phyloP scores from a whole-genome alignment of 2,329 filamentous ascomycete genomes.

The Talaromyces sp. region DNA sequence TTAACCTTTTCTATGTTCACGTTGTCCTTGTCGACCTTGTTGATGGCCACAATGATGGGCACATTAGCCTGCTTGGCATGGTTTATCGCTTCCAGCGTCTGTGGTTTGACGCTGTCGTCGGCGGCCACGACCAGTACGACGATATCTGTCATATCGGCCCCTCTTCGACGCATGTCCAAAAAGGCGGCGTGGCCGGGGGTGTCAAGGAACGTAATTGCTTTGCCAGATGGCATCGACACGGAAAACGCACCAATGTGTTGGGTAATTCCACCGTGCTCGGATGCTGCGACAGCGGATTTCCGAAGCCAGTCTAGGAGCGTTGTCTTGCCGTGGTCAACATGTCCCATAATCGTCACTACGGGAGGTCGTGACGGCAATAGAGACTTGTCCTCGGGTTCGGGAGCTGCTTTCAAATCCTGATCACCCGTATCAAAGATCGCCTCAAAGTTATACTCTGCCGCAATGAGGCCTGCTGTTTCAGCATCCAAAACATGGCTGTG shows the following conservation, averaged over 20 bases:
- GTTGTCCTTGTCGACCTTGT: slow-evolving; percentile 88
- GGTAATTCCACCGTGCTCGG: slow-evolving; percentile 93
- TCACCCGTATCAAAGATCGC: slow-evolving; percentile 63
- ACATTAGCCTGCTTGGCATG: slow-evolving; percentile 83
- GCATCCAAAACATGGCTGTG: slow-evolving; percentile 82
- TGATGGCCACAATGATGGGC: slow-evolving; percentile 95
- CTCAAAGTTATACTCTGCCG: slow-evolving; percentile 88
- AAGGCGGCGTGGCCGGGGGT: slow-evolving; percentile 96
- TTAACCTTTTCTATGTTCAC: slow-evolving; percentile 79
- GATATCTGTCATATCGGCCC: slow-evolving; percentile 93
- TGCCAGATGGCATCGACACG: slow-evolving; percentile 77
- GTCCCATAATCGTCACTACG: slow-evolving; percentile 98
- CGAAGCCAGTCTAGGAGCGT: slow-evolving; percentile 90
- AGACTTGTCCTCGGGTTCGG: slow-evolving; percentile 62
- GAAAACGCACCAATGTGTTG: slow-evolving; percentile 98
- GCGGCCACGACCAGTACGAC: slow-evolving; percentile 93
- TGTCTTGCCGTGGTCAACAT: slow-evolving; percentile 97
- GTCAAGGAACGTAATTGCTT: slow-evolving; percentile 91
- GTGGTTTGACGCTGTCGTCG: slow-evolving; percentile 95
- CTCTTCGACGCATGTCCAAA: slow-evolving; percentile 88
- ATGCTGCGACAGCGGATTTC: slow-evolving; percentile 83
- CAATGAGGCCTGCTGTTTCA: slow-evolving; percentile 84
- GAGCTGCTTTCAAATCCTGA: slow-evolving; percentile 67
- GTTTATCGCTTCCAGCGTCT: slow-evolving; percentile 92
- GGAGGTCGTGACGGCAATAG: slow-evolving; percentile 70